A percentile compares a stretch with the other conserved stretches of the same genome.
Evolutionary conservation across 2,329 filamentous ascomycete genomes (phyloP).

Genomic region (Fusarium chuoi): DNA sequence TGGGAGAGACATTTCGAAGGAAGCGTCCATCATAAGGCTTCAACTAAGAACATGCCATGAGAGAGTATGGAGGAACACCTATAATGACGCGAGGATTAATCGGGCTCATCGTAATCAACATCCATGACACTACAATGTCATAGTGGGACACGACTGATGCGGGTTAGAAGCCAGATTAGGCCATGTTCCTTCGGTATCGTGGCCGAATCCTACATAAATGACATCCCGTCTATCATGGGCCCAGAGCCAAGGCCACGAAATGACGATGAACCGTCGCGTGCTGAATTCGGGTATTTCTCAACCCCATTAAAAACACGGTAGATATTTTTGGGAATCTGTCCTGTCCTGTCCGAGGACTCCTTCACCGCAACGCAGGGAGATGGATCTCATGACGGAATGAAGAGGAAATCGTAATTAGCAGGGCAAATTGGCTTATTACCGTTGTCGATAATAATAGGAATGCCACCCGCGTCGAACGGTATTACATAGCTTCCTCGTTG

Average conservation of each 20-base stretch:
- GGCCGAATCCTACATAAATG: constrained; percentile 30
- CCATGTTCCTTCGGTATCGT: constrained; percentile 17
- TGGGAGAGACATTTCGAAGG: not conserved
- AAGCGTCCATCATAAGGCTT: not conserved
- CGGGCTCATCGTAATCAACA: constrained; percentile 3
- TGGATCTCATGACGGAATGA: constrained; percentile 32
- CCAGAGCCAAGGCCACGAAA: constrained; percentile 23
- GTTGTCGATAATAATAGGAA: constrained; percentile 30
- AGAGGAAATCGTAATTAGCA: constrained; percentile 39
- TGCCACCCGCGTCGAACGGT: constrained; percentile 21
- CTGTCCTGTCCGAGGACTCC: constrained; percentile 23
- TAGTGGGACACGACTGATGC: constrained; percentile 4
- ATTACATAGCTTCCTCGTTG: constrained; percentile 9
- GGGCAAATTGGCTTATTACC: constrained; percentile 39
- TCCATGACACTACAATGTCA: constrained; percentile 3
- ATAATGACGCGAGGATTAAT: not conserved
- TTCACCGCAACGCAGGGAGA: constrained; percentile 30
- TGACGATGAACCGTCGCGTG: constrained; percentile 29
- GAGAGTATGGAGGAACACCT: not conserved
- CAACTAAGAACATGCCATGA: not conserved
- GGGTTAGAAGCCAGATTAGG: constrained; percentile 11
- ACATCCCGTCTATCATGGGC: constrained; percentile 15
- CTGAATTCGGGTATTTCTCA: constrained; percentile 25
- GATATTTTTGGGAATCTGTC: constrained; percentile 14
- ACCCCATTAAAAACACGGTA: constrained; percentile 7